phyloP scores from a whole-genome alignment of 2,329 filamentous ascomycete genomes.

The Apiospora rasikravindrae region DNA sequence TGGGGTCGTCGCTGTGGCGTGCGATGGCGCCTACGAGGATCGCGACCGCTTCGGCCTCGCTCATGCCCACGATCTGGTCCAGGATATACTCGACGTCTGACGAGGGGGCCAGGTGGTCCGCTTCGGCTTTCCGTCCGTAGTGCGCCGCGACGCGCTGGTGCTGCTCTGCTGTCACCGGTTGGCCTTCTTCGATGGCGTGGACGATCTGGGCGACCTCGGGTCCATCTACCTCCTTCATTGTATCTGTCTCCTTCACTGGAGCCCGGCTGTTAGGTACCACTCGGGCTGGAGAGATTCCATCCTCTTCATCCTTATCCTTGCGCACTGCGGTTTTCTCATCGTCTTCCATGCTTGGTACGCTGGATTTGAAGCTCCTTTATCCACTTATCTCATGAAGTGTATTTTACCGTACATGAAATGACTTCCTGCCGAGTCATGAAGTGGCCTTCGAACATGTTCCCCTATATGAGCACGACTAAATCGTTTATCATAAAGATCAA shows the following conservation, averaged over 20 bases:
- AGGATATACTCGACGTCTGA: conserved; percentile 33
- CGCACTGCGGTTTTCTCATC: neutral
- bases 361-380: neutral
- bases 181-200: conserved; percentile 7
- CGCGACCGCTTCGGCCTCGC: conserved; percentile 29
- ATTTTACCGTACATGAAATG: neutral
- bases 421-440: neutral
- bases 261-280: neutral
- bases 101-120: conserved; percentile 30
- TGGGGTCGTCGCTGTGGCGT: conserved; percentile 35
- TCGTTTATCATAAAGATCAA: neutral
- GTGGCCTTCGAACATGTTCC: neutral
- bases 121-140: neutral
- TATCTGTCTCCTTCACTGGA: neutral
- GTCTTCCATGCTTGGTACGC: neutral
- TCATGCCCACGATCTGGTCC: conserved; percentile 32
- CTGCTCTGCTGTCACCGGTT: neutral
- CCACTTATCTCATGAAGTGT: too few species aligned
- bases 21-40: conserved; percentile 27
- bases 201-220: neutral
- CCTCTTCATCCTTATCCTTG: too few species aligned
- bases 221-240: neutral
- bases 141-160: conserved; percentile 13
- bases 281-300: neutral
- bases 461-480: neutral